Evolutionary conservation across 2,329 filamentous ascomycete species (phyloP).

Genomic region (Sporothrix euskadiensis): DNA sequence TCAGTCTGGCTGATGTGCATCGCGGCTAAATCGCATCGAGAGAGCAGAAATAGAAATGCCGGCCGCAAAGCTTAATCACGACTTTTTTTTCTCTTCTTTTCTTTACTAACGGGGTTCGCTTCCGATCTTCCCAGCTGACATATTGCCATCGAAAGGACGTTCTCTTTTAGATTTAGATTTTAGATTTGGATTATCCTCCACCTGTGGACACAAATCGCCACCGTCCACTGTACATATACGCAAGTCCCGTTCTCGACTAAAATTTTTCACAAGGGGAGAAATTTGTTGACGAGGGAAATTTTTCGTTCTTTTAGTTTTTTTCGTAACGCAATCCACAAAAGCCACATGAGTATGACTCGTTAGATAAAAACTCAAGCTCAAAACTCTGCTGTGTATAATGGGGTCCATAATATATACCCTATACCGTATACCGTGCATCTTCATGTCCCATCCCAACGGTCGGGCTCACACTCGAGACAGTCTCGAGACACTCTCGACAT

Average conservation of each 20-base stretch:
- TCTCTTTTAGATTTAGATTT: neutral
- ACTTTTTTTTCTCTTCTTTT: neutral
- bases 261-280: conserved; percentile 19
- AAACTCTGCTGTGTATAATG: no score
- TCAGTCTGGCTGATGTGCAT: conserved; percentile 13
- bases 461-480: neutral
- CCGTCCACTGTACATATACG: neutral
- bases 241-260: conserved; percentile 12
- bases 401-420: neutral
- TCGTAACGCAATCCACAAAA: conserved; percentile 14
- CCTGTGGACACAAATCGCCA: conserved; percentile 3
- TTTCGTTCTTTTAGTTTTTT: neutral
- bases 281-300: neutral
- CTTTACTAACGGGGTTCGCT: neutral
- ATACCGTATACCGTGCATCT: neutral
- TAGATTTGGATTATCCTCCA: neutral
- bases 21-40: neutral
- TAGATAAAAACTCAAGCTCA: neutral
- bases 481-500: neutral
- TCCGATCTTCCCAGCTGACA: neutral
- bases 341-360: neutral
- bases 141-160: neutral
- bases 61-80: neutral
- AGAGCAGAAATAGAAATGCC: neutral
- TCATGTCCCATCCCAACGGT: neutral